Conservation (phyloP, 345 rosid species). For the Clarkia xantiana region DNA sequence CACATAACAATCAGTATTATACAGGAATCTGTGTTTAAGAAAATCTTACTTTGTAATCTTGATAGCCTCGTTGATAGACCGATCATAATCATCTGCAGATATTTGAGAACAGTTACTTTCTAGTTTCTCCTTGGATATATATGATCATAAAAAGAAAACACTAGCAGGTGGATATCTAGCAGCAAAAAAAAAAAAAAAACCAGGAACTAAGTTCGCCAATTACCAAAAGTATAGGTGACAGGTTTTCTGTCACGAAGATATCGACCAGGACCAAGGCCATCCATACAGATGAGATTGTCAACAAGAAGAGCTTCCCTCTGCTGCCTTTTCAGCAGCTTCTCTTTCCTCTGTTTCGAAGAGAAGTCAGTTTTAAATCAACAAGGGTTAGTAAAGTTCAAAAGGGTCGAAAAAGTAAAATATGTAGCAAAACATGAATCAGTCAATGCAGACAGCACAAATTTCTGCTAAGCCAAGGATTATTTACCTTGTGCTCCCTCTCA, state of each 20-base stretch:
- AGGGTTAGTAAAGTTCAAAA: too few species aligned
- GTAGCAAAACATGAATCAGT: constrained; percentile 2
- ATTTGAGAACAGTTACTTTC: background rate
- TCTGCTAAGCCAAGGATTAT: background rate
- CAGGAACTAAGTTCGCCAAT: constrained; percentile 6
- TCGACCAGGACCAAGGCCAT: constrained; percentile 74
- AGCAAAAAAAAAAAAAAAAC: too few species aligned
- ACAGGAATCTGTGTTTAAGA: background rate
- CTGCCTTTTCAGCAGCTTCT: constrained; percentile 74
- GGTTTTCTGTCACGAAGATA: constrained; percentile 90
- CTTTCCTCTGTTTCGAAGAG: constrained; percentile 52
- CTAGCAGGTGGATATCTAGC: too few species aligned
- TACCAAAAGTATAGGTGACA: constrained; percentile 92
- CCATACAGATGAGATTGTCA: constrained; percentile 47
- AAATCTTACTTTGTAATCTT: constrained; percentile 70
- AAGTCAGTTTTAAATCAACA: background rate
- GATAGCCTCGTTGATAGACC: constrained; percentile 95
- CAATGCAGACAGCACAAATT: background rate
- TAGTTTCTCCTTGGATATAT: background rate
- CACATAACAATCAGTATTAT: background rate
- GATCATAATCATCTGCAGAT: constrained; percentile 95
- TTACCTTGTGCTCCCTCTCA: constrained; percentile 93
- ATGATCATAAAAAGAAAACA: background rate
- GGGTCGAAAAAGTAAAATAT: constrained; percentile 2
- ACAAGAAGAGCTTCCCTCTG: constrained; percentile 87